Evolutionary conservation across 2,329 filamentous ascomycete genomes (phyloP), one percentile per base, ranked within the genome.

Genomic region (Pseudogymnoascus sp.): DNA sequence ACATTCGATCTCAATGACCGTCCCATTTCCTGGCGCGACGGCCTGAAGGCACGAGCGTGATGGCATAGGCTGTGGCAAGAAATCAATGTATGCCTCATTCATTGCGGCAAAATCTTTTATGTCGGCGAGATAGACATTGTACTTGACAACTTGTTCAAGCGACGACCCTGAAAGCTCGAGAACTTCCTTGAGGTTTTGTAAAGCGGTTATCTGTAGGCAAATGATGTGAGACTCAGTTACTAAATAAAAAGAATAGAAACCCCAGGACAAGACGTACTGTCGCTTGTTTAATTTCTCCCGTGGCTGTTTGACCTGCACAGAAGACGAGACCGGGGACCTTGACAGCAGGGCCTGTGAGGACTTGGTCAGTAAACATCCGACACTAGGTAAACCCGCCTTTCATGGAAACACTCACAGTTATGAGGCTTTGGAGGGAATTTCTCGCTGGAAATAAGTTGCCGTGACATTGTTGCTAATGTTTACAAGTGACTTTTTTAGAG

Each of bases 251-350:
- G 31, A 61, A 37, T 18, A 60, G 45, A 9, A n/a, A 60, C 23
- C 21, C 21, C 28, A 49, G 60, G 62, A 40, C n/a, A 38, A n/a
- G 35, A 67, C 74, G 62, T 65, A 78, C 76, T 12, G 77, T 79
- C 38, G 78, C 78, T 63, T 78, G 74, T 69, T 78, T 78, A 60
- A 79, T 79, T 65, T 80, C 78, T 61, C 78, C 77, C 6, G 77
- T 78, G n/a, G 77, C 78, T n/a, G 77, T 79, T 68, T 80, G 77
- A 3, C 78, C 78, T 4, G 77, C 77, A 33, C 75, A 77, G 66
- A 80, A 80, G 59, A 80, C 77, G 14, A 80, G 76, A 25, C 77
- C 77, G 0, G 78, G 77, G 4, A 80, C 73, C 63, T 78, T 78
- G 55, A 72, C 70, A 1, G 78, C 78, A 40, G 77, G 78, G 66